Base-by-base conservation (phyloP, 2,329 filamentous ascomycete species). In the Colletotrichum caudatum region DNA sequence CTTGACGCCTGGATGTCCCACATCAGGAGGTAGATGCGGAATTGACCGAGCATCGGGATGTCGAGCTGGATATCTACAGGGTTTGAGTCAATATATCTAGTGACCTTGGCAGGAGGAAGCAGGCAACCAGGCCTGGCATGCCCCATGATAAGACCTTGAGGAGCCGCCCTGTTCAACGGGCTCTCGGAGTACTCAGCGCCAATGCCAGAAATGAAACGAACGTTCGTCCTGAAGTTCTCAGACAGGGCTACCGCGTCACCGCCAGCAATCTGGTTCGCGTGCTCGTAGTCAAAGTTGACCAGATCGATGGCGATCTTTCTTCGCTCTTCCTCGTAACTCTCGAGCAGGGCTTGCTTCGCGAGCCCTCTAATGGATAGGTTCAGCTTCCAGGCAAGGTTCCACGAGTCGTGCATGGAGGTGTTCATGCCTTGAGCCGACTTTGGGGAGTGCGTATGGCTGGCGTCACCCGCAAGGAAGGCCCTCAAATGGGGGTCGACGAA, bases 41-140 rank as follows among this genome's bases (percentile, higher is more conserved):
- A 95, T 77, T 95, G 93, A 35, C 92, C 91, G 7, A 94, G 83
- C 80, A 94, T 88, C 1, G 93, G 93, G 56, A 94, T 93, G 76
- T 94, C 93, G 7, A 94, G 88, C 78, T 95, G 92, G 37, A 94
- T 83, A 75, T 94, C 91, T 53, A 95, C 89, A 0, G 92, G 92
- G 76, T 94, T 95, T 4, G 92, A 90, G 80, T 95, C 93, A 63
- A 94, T 88, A 77, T 92, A 94, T 37, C 93, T 87, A 0, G 91
- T 92, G 23, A 91, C 92, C 80, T 89, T 92, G 51, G 90, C 90
- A 2, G 92, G 92, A 3, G 90, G 87, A 35, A 93, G 83, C 29
- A 88, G 82, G 61, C 85, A 88, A 9, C 87, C 87, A 4, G 87
- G 86, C 72, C 84, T 85, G 58, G 85, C 85, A 35, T 86, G 84